These are phyloP conservation scores for Ulmus americana DNA, from an alignment of 331 rosid genomes.

Conservation along the genomic window DNA sequence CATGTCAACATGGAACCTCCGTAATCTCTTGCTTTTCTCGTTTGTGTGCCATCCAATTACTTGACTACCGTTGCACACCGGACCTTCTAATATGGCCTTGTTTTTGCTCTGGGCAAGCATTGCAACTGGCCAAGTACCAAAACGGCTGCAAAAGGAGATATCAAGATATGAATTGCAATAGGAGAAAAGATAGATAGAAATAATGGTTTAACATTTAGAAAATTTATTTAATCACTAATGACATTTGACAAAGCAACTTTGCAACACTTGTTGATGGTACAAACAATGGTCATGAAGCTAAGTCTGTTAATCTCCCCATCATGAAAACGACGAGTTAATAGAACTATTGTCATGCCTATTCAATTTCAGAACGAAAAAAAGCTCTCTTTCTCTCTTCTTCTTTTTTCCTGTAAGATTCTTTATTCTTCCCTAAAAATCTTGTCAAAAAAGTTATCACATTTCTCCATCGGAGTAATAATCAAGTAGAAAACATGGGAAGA, in stretches of 20 bases:
- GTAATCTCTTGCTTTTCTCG: constrained; percentile 78
- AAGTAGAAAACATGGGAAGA: not conserved
- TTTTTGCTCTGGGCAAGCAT: constrained; percentile 92
- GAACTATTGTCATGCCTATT: not conserved
- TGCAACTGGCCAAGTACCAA: constrained; percentile 99
- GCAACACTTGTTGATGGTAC: not conserved
- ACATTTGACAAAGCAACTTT: not conserved
- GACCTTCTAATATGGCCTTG: constrained; percentile 96
- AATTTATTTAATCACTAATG: constrained; percentile 3
- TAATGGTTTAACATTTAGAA: constrained; percentile 1
- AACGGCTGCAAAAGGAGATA: constrained; percentile 48
- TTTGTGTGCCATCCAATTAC: constrained; percentile 97
- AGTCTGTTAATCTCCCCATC: not conserved
- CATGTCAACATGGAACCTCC: constrained; percentile 99
- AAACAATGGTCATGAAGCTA: not conserved
- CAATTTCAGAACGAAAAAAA: too few species aligned
- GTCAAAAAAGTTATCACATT: not conserved
- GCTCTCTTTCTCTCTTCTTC: too few species aligned
- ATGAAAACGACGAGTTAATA: not conserved
- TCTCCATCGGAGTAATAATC: not conserved
- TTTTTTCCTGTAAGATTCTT: not conserved
- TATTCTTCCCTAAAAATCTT: not conserved
- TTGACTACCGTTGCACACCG: constrained; percentile 84
- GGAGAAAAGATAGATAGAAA: constrained; percentile 10
- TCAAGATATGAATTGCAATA: constrained; percentile 18